A percentile compares a stretch with the other conserved stretches of the same genome.
phyloP scores from a whole-genome alignment of 1,284 basidiomycete species.

The Athelia sp. region DNA sequence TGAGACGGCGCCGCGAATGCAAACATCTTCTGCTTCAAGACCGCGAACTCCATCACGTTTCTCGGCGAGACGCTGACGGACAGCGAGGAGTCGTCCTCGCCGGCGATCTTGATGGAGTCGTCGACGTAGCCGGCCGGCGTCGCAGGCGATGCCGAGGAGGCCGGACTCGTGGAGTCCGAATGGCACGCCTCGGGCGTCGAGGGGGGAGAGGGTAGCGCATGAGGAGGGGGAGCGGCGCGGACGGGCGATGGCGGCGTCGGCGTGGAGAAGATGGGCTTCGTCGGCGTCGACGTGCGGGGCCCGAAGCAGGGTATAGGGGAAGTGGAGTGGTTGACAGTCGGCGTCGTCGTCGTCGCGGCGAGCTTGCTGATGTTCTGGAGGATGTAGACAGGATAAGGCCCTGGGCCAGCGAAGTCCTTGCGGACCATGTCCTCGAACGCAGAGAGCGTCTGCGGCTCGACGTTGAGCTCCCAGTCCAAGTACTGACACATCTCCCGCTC shows the following conservation, averaged over 20 bases:
- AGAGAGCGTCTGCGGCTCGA: constrained; percentile 59
- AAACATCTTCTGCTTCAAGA: constrained; percentile 32
- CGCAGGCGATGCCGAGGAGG: constrained; percentile 48
- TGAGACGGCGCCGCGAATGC: constrained; percentile 31
- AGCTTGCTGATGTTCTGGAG: constrained; percentile 53
- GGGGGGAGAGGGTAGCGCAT: constrained; percentile 28
- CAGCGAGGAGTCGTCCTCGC: constrained; percentile 32
- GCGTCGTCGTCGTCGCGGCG: constrained; percentile 34
- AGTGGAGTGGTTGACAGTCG: constrained; percentile 40
- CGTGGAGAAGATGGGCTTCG: constrained; percentile 22
- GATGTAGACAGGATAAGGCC: constrained; percentile 55
- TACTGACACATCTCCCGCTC: constrained; percentile 92
- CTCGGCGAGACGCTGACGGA: constrained; percentile 27
- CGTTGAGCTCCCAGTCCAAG: constrained; percentile 86
- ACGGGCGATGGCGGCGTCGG: constrained; percentile 20
- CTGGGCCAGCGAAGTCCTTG: constrained; percentile 51
- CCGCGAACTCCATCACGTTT: constrained; percentile 22
- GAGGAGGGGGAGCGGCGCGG: constrained; percentile 21
- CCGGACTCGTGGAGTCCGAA: constrained; percentile 46
- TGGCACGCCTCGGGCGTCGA: constrained; percentile 44
- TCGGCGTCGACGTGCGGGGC: constrained; percentile 35
- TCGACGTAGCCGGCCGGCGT: constrained; percentile 48
- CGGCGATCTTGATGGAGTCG: constrained; percentile 39
- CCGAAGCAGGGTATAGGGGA: constrained; percentile 48
- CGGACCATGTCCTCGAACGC: constrained; percentile 63